Base-by-base conservation (phyloP, 1,284 basidiomycete genomes). In the Cutaneotrichosporon cavernicola region DNA sequence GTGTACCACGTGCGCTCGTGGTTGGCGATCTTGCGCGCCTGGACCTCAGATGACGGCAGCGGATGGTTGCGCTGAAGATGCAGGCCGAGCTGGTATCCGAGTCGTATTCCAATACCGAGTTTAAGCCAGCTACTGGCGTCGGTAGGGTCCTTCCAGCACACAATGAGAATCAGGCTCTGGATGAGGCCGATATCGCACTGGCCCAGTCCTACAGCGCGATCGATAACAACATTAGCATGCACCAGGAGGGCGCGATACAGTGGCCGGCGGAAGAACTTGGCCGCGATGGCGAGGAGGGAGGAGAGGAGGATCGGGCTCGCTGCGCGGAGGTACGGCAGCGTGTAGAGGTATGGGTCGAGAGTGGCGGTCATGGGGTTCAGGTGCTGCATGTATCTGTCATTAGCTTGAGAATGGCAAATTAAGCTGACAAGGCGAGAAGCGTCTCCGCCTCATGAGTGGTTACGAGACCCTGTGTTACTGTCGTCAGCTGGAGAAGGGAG, bases 261-360 rank as follows among this genome's bases (percentile, higher is more conserved):
- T 10, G 52, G 49, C 10, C 32, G 43, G 6, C 60, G 61, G 62
- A 65, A 70, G 57, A 70, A 67, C 22, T 64, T 58, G 32, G 65
- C 56, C 4, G 64, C 22, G n/a, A 56, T 49, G 6, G 52, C 38
- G 5, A 70, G 57, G 9, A 70, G 51, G 14, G 63, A 46, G 26
- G 64, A 56, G 40, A 70, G 55, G 32, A 70, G 68, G 30, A 61
- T 31, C 1, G 64, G 67, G 16, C 46, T 60, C 2, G 43, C 21
- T 26, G 30, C 5, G 30, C 61, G 61, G 7, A 71, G 38, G 57
- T 60, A 64, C 4, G 50, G 26, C 8, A 64, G 38, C 16, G 65
- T 67, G 62, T 72, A 66, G 5, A 62, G 58, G 14, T 70, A 53
- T 1, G 62, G 65, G 46, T 74, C 68, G 16, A 69, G 57, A 7